Evolutionary conservation across 306 rosid species (phyloP), one percentile per base, ranked within the genome.

Genomic region (Biancaea sappan): DNA sequence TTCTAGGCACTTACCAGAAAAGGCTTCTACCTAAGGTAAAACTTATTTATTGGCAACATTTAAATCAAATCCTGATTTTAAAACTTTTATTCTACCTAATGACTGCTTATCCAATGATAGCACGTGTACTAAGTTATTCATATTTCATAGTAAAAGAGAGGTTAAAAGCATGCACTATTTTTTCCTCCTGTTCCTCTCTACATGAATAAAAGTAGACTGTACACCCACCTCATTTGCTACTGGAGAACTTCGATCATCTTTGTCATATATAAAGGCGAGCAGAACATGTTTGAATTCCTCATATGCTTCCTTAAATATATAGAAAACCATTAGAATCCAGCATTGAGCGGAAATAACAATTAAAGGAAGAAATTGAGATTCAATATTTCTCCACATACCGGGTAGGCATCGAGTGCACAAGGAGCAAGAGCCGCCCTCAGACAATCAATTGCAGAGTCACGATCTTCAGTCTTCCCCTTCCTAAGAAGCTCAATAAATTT

Each of bases 211-310:
- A 66, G 77, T 66, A 79, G 11, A 79, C 61, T 15, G 21, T 0
- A 80, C 18, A 77, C 78, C 28, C 43, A 95, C 99, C 97, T 92
- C 98, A 54, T 86, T 82, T 29, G 91, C 96, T 66, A 95, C 98
- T 0, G 99, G 99, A 73, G 98, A 92, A 73, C 84, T 77, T 44
- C 66, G 87, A 80, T 92, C 97, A 22, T 88, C 91, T 76, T 95
- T 92, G 81, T 95, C 96, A 76, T 95, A 95, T 50, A 95, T 87
- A 80, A 95, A 88, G 32, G 99, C 96, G 51, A 95, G 99, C 43
- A 95, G 84, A 58, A 95, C 92, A 68, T 95, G 99, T 88, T 95
- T 95, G 89, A 95, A 95, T 82, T 95, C 99, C 93, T 87, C 98
- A 35, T 95, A 95, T 71, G 99, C 99, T 89, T 95, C 99, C 99